A percentile compares a stretch with the other conserved stretches of the same genome.
Evolutionary conservation across 2,329 filamentous ascomycete species (phyloP).

Genomic region (Orbilia quercus): DNA sequence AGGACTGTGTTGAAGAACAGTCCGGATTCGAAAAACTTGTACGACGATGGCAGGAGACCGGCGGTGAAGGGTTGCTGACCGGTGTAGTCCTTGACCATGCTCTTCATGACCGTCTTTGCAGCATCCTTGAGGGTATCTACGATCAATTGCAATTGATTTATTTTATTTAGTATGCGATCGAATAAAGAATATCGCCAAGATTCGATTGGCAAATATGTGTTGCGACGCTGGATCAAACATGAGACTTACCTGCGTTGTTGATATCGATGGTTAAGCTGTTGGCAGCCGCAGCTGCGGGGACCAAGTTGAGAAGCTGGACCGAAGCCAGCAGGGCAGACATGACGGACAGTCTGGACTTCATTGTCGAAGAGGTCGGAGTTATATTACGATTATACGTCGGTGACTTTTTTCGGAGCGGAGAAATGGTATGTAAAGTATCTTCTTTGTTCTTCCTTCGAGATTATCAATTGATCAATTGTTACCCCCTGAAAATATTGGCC

Average conservation of each 20-base stretch:
- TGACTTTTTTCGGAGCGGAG: too few species aligned
- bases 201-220: background rate
- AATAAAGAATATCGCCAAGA: too few species aligned
- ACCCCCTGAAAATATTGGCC: conserved; percentile 12
- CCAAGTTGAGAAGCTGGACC: conserved; percentile 25
- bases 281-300: conserved; percentile 14
- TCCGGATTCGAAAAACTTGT: conserved; percentile 38
- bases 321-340: conserved; percentile 35
- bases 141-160: background rate
- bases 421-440: too few species aligned
- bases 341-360: conserved; percentile 32
- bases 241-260: conserved; percentile 36
- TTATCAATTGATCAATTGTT: conserved; percentile 10
- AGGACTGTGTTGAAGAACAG: conserved; percentile 48
- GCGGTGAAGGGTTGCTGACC: conserved; percentile 29
- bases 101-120: conserved; percentile 27
- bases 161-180: too few species aligned
- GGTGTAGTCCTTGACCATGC: conserved; percentile 35
- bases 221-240: conserved; percentile 22
- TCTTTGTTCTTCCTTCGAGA: conserved; percentile 1
- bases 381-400: conserved; percentile 19
- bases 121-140: conserved; percentile 38
- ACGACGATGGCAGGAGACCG: conserved; percentile 30
- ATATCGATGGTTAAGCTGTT: conserved; percentile 37
- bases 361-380: conserved; percentile 6